phyloP scores from a whole-genome alignment of 2,329 filamentous ascomycete species.

The Penicillium glabrum region DNA sequence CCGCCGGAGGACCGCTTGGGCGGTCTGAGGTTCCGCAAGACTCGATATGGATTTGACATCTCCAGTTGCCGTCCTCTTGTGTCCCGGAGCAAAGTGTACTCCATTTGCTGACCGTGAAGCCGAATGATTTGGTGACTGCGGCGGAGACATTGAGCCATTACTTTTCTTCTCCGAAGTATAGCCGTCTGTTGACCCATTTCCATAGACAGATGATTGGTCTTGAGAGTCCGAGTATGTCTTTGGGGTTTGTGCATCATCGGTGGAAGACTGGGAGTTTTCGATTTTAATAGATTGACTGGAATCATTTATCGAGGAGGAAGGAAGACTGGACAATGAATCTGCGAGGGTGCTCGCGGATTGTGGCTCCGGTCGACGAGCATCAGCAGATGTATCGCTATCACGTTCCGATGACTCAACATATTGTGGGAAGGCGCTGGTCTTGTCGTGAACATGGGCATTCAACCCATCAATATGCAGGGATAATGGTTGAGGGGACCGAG shows the following conservation, averaged over 20 bases:
- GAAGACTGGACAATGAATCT: conserved; percentile 16
- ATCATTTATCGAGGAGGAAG: conserved; percentile 13
- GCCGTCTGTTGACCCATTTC: conserved; percentile 5
- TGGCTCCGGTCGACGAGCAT: conserved; percentile 16
- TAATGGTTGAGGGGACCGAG: conserved; percentile 18
- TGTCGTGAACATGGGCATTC: conserved; percentile 12
- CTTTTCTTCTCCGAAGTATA: conserved; percentile 10
- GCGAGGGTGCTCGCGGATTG: conserved; percentile 18
- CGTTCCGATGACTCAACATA: conserved; percentile 23
- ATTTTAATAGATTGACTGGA: conserved; percentile 9
- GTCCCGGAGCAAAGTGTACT: conserved; percentile 37
- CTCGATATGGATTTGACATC: conserved; percentile 58
- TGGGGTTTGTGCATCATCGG: conserved; percentile 7
- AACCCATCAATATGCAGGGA: conserved; percentile 21
- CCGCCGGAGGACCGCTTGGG: conserved; percentile 34
- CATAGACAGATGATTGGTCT: conserved; percentile 10
- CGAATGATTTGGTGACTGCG: conserved; percentile 4
- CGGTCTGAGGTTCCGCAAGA: conserved; percentile 19
- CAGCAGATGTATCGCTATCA: conserved; percentile 20
- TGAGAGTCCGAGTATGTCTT: conserved; percentile 6
- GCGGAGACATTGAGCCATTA: conserved; percentile 17
- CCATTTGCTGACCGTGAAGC: conserved; percentile 3
- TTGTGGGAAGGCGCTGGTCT: conserved; percentile 1
- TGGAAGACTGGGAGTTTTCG: conserved; percentile 5
- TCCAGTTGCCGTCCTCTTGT: conserved; percentile 77